Evolutionary conservation across 2,329 filamentous ascomycete species (phyloP).

Genomic region (Beauveria brongniartii): DNA sequence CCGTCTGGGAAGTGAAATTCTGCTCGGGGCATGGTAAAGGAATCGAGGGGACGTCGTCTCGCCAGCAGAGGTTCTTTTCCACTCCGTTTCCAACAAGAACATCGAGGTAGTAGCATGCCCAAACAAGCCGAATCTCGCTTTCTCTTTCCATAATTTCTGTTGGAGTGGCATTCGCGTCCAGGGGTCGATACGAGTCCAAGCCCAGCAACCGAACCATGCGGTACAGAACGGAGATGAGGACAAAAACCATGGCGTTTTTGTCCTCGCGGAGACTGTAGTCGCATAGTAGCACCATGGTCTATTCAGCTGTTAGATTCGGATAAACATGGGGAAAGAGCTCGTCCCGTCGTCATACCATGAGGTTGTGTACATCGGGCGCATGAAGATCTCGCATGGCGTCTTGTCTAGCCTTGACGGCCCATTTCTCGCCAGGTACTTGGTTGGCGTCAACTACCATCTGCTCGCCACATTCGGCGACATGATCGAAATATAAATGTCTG

Average conservation of each 20-base stretch:
- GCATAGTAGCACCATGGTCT: slow-evolving; percentile 17
- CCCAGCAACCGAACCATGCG: slow-evolving; percentile 17
- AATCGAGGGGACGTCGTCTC: slow-evolving; percentile 15
- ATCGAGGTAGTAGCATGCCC: slow-evolving; percentile 19
- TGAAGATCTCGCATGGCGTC: slow-evolving; percentile 15
- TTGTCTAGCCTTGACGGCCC: slow-evolving; percentile 16
- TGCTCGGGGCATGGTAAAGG: slow-evolving; percentile 16
- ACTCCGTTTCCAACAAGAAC: slow-evolving; percentile 16
- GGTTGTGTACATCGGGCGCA: slow-evolving; percentile 15
- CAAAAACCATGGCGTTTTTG: slow-evolving; percentile 17
- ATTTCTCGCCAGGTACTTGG: slow-evolving; percentile 14
- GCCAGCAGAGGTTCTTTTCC: slow-evolving; percentile 18
- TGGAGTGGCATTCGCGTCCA: not conserved
- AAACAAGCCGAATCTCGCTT: slow-evolving; percentile 17
- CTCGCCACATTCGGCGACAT: not conserved
- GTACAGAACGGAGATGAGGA: slow-evolving; percentile 16
- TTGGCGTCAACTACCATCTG: slow-evolving; percentile 4
- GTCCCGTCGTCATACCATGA: slow-evolving; percentile 15
- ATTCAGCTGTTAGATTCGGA: slow-evolving; percentile 12
- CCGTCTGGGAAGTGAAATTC: slow-evolving; percentile 13
- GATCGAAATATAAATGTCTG: slow-evolving; percentile 16
- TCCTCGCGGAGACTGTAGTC: slow-evolving; percentile 18
- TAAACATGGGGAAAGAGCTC: slow-evolving; percentile 11
- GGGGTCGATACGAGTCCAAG: slow-evolving; percentile 14
- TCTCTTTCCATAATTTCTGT: slow-evolving; percentile 14